Base-by-base conservation (phyloP, 129 eudicot genomes). In the Lactuca sativa region DNA sequence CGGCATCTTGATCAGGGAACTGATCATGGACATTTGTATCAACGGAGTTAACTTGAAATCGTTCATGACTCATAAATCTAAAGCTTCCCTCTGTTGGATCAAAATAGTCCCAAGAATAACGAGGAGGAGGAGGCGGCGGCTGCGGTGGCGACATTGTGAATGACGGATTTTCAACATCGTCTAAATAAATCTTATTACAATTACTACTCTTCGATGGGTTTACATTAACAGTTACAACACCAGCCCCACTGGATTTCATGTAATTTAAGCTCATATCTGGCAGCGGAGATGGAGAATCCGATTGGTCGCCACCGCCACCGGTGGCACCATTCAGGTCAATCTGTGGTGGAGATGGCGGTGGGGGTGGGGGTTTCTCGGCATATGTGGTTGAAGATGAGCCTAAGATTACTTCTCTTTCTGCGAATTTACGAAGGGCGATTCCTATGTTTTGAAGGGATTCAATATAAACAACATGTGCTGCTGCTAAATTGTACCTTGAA, bases 21-120 rank as follows among this genome's bases (percentile, higher is more conserved):
- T 80, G 51, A 13, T 44, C 58, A 43, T 70, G 32, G 73, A 71
- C 79, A 38, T 54, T 57, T 52, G 49, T 40, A 55, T 70, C 84
- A 43, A 55, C 77, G 31, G 15, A 30, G 37, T 76, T 68, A 48
- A 40, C 44, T 48, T 43, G 62, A 74, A 59, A 56, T 34, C 43
- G 76, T 78, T 82, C 74, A 6, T 77, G 84, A 31, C 84, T 82
- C 85, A 74, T 74, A 74, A 92, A 88, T 63, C 95, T 76, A 79
- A 92, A 92, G 79, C 97, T 92, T 64, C 88, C 91, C 30, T 88
- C 95, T 40, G 63, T 66, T 4, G 92, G 91, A 48, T 86, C 86
- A 77, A 92, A 92, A 69, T 80, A 92, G 76, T 92, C 96, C 97
- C 97, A 92, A 1, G 95, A 85, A 15, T 82, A 71, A 49, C 82